Evolutionary conservation across 2,329 filamentous ascomycete species (phyloP), one percentile per base, ranked within the genome.

Genomic region (Diaporthe velutina): DNA sequence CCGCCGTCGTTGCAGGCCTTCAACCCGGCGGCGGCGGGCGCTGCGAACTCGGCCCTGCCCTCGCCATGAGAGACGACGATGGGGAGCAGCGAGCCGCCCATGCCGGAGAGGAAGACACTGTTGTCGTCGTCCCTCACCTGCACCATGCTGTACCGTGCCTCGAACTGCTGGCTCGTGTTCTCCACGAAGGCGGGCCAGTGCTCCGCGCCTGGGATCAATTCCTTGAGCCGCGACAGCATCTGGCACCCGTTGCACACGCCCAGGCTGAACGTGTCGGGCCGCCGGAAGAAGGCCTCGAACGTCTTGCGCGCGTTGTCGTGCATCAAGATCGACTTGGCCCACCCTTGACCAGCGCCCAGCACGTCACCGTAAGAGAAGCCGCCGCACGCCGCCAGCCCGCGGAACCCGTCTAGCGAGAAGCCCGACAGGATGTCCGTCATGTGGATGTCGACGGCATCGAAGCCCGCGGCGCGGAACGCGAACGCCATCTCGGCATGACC

Each of bases 191-290:
- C 93, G 3, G 95, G 96, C 95, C 96, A 98, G 79, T 90, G 85
- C 77, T 90, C 86, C 0, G 95, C 91, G n/a, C 95, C 96, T 0
- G 95, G 96, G 77, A 98, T 97, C 71, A 98, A 87, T 75, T 93
- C 91, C 81, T 95, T 95, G 84, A 97, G 87, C 68, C 95, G 92
- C 8, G 93, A 94, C 54, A 98, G 87, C 91, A 98, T 98, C 84
- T 99, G 97, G 82, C 97, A 98, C 68, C 97, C 97, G 83, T 99
- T 99, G 89, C 97, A 98, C 45, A 98, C 95, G 79, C 97, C 97
- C 0, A 99, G 89, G 0, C 95, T 89, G 84, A 99, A 98, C 0
- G 97, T 98, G 82, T 98, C 95, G 6, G 92, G 90, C 40, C 97
- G 91, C 78, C 92, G 89, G 86, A 98, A 98, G 89, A 98, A 98